Evolutionary conservation across 768 basidiomycete genomes (phyloP), one percentile per base, ranked within the genome.

Genomic region (Daedaleopsis sinensis): DNA sequence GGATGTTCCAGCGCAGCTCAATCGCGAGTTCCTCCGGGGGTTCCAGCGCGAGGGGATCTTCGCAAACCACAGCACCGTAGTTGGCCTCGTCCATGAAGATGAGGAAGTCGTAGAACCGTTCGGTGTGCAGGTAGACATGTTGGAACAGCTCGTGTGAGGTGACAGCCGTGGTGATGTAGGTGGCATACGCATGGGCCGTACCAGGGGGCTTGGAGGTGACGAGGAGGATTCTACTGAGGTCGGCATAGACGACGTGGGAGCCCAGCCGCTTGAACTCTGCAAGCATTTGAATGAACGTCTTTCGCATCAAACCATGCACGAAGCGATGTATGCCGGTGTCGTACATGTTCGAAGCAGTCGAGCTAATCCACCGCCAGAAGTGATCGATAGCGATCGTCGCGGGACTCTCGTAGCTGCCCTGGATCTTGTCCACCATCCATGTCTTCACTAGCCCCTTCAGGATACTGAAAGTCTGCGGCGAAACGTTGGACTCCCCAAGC

Each of bases 301-400:
- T 98, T 61, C 93, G 87, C 97, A 99, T 99, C 50, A 98, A 83
- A 15, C 94, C 92, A 67, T 96, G 90, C 10, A 98, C 79, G 74
- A 99, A 99, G 0, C 91, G 87, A 70, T 98, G 94, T 7, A 99
- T 81, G 60, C 93, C 89, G 1, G 94, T 88, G 70, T 99, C 97
- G 71, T 94, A 96, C 79, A 98, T 86, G 59, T 88, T 83, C 18
- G 95, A 91, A 6, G 87, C 81, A 47, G 84, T 86, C 2, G 94
- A 94, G 72, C 88, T 91, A 65, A 97, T 84, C 97, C 97, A 99
- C 46, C 97, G 82, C 94, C 96, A 98, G 77, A 98, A 98, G 74
- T 98, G 95, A 68, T 96, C 92, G 55, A 97, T 83, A 3, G 88
- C 86, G 3, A 91, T 68, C 1, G 83, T 81, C 0, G 91, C 88